phyloP scores from a whole-genome alignment of 2,329 filamentous ascomycete species.

The Monosporascus sp. region DNA sequence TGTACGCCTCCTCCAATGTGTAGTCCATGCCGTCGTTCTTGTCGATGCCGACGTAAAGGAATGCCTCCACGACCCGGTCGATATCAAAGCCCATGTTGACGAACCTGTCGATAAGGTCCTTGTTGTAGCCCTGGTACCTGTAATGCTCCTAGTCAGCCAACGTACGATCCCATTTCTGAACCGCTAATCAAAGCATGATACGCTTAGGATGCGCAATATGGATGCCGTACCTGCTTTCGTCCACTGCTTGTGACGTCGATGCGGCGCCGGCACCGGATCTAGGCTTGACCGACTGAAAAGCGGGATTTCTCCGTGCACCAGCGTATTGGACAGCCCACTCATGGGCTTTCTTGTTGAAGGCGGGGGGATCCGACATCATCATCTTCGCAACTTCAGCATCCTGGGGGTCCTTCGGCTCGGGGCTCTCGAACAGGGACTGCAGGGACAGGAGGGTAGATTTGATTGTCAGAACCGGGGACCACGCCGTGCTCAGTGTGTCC shows the following conservation, averaged over 20 bases:
- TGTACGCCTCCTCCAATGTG: conserved; percentile 81
- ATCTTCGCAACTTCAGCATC: conserved; percentile 92
- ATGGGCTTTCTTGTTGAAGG: conserved; percentile 75
- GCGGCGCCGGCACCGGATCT: conserved; percentile 30
- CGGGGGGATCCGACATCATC: conserved; percentile 72
- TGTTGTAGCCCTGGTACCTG: conserved; percentile 85
- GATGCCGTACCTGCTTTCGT: conserved; percentile 39
- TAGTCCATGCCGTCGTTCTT: conserved; percentile 73
- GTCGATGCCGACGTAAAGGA: conserved; percentile 76
- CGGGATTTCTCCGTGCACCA: conserved; percentile 54
- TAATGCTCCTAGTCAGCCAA: neutral
- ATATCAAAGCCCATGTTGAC: conserved; percentile 88
- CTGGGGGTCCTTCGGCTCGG: conserved; percentile 94
- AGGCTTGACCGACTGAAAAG: conserved; percentile 18
- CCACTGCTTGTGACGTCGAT: conserved; percentile 42
- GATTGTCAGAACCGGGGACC: conserved; percentile 95
- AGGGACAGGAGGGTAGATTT: conserved; percentile 92
- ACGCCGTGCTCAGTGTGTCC: conserved; percentile 81
- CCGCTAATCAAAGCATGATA: no score
- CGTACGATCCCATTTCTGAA: neutral
- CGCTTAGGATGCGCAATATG: neutral
- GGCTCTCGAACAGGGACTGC: conserved; percentile 85
- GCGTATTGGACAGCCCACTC: conserved; percentile 88
- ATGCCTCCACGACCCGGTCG: conserved; percentile 78
- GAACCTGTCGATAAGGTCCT: conserved; percentile 76